These are phyloP conservation scores for Escallonia herrerae DNA, from an alignment of 129 eudicot genomes.

Conservation along the genomic window DNA sequence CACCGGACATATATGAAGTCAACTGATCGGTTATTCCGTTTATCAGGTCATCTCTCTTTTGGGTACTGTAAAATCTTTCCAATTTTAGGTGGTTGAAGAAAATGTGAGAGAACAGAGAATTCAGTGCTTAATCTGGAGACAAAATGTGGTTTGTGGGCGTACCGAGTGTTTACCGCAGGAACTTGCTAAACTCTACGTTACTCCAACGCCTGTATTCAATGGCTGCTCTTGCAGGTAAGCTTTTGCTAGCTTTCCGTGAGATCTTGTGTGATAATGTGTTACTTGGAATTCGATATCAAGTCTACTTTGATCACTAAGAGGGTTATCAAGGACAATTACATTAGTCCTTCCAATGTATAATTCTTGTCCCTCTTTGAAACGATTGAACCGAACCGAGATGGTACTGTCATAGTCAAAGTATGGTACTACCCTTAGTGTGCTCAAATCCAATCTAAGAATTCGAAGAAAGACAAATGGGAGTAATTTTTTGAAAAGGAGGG, in stretches of 20 bases:
- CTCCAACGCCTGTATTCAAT: slow-evolving; percentile 5
- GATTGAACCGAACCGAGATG: too few species aligned
- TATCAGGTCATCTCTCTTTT: too few species aligned
- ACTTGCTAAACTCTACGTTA: slow-evolving; percentile 1
- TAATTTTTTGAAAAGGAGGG: neutral
- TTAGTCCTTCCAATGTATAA: too few species aligned
- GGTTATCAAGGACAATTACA: too few species aligned
- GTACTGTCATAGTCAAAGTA: too few species aligned
- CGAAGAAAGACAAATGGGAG: too few species aligned
- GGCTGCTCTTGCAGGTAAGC: slow-evolving; percentile 9
- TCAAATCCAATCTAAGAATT: too few species aligned
- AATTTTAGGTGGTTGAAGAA: neutral
- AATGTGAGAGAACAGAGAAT: neutral
- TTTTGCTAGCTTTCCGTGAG: neutral
- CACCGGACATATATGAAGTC: too few species aligned
- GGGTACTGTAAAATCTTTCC: too few species aligned
- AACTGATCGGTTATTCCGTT: too few species aligned
- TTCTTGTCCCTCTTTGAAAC: too few species aligned
- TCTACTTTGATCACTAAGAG: neutral
- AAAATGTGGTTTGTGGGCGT: slow-evolving; percentile 14
- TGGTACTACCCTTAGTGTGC: too few species aligned
- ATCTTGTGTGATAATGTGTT: neutral
- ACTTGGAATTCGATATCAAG: neutral
- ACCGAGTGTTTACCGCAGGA: slow-evolving; percentile 17
- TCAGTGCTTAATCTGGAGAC: neutral